phyloP scores from a whole-genome alignment of 208 protist genomes.

The Leishmania arabica region DNA sequence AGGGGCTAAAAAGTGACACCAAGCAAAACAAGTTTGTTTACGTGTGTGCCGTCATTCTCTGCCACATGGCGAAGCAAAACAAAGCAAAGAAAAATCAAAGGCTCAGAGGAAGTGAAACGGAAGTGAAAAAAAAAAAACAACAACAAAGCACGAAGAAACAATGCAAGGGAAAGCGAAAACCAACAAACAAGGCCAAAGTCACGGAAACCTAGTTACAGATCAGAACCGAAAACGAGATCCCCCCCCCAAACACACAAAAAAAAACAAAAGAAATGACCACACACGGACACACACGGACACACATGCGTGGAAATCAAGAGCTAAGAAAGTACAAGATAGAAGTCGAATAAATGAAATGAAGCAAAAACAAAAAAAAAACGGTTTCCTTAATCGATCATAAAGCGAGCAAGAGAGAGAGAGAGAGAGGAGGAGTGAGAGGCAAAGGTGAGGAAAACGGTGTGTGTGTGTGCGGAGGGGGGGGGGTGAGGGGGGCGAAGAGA shows the following conservation, averaged over 20 bases:
- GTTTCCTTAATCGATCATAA: background rate
- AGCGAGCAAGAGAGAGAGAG: background rate
- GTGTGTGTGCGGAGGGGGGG: background rate
- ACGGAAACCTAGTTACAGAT: background rate
- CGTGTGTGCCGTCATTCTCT: background rate
- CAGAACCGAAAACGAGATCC: background rate
- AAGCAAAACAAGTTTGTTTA: background rate
- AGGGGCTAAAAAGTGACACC: background rate
- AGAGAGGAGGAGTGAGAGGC: too few relatives aligned
- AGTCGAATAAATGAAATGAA: background rate
- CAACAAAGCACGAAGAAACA: background rate
- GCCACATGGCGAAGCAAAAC: background rate
- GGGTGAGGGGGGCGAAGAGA: background rate
- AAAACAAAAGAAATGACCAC: background rate
- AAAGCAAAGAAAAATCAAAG: background rate
- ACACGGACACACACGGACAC: background rate
- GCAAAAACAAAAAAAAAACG: background rate
- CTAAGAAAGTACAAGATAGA: background rate
- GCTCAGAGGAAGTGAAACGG: background rate
- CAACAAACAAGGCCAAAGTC: background rate
- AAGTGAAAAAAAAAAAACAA: background rate
- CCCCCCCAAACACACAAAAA: too few relatives aligned
- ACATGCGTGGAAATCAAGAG: background rate
- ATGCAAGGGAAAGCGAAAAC: background rate
- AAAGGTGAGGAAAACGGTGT: conserved; percentile 8